These are phyloP conservation scores for Hyaloscypha bicolor DNA, from an alignment of 495 filamentous ascomycete species.

Conservation along the genomic window DNA sequence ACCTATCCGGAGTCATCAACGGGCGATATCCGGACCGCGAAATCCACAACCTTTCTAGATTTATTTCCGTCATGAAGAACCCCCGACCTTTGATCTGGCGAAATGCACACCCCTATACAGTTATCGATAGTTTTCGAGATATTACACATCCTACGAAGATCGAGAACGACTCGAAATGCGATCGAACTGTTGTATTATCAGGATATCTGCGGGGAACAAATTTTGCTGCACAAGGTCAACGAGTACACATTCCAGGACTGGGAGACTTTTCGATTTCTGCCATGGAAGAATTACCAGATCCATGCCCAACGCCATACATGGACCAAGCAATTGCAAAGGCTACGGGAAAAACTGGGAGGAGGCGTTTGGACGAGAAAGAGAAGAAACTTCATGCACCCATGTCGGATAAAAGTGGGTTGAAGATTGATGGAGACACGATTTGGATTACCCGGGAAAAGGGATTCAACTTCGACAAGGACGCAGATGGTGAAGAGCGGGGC, in stretches of 20 bases:
- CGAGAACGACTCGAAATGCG: slow-evolving; percentile 84
- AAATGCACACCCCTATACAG: slow-evolving; percentile 89
- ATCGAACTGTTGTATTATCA: slow-evolving; percentile 87
- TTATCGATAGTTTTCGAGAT: slow-evolving; percentile 93
- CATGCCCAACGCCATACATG: slow-evolving; percentile 91
- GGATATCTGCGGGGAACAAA: slow-evolving; percentile 97
- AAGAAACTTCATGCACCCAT: slow-evolving; percentile 95
- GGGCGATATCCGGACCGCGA: slow-evolving; percentile 96
- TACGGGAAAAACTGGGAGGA: slow-evolving; percentile 74
- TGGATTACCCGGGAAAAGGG: slow-evolving; percentile 61
- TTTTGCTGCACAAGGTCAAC: slow-evolving; percentile 81
- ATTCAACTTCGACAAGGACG: slow-evolving; percentile 76
- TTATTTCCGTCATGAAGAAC: slow-evolving; percentile 98
- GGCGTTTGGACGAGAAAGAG: slow-evolving; percentile 88
- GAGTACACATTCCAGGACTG: slow-evolving; percentile 90
- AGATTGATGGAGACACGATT: slow-evolving; percentile 60
- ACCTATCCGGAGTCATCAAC: slow-evolving; percentile 92
- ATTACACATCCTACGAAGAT: slow-evolving; percentile 89
- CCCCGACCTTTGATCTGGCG: slow-evolving; percentile 95
- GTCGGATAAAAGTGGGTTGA: slow-evolving; percentile 93
- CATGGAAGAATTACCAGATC: slow-evolving; percentile 88
- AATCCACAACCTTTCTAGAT: slow-evolving; percentile 91
- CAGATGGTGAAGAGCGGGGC: slow-evolving; percentile 70
- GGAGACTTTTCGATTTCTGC: slow-evolving; percentile 86
- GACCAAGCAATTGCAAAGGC: slow-evolving; percentile 81